phyloP scores from a whole-genome alignment of 768 basidiomycete species.

The Hericium alpestre region DNA sequence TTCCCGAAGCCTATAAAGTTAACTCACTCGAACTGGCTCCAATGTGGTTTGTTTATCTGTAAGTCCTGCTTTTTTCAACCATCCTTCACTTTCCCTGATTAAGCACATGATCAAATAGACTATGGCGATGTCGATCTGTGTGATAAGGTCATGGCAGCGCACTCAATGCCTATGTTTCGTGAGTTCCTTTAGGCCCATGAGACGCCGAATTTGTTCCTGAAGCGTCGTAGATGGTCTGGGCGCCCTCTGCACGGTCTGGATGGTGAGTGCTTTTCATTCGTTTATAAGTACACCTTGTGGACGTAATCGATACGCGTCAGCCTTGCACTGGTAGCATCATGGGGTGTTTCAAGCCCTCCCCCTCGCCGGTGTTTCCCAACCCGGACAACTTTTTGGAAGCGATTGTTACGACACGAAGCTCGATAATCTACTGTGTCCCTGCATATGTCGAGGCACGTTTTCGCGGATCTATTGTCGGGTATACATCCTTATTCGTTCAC shows the following conservation, averaged over 20 bases:
- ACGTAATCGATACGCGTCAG: too few relatives aligned
- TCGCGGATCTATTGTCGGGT: neutral
- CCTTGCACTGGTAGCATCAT: slow-evolving; percentile 9
- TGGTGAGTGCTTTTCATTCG: slow-evolving; percentile 1
- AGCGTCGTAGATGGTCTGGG: neutral
- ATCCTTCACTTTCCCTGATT: neutral
- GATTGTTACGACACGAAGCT: slow-evolving; percentile 4
- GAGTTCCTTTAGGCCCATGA: neutral
- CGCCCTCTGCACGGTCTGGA: slow-evolving; percentile 1
- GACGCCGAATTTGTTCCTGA: neutral
- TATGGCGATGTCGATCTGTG: neutral
- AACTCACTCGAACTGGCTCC: neutral
- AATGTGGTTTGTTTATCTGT: neutral
- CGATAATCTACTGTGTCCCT: slow-evolving; percentile 14
- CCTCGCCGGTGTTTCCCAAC: slow-evolving; percentile 15
- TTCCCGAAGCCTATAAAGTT: slow-evolving; percentile 1
- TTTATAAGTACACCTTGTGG: too few relatives aligned
- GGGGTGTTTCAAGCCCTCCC: slow-evolving; percentile 15
- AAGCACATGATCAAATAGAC: neutral
- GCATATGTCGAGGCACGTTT: slow-evolving; percentile 18
- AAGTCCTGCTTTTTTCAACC: neutral
- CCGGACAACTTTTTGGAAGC: slow-evolving; percentile 13
- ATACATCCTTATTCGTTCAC: neutral
- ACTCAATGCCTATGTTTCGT: slow-evolving; percentile 1
- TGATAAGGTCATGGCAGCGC: neutral